A percentile compares a stretch with the other conserved stretches of the same genome.
phyloP scores from a whole-genome alignment of 192 early-diverging fungal genomes.

The Spizellomyces sp. region DNA sequence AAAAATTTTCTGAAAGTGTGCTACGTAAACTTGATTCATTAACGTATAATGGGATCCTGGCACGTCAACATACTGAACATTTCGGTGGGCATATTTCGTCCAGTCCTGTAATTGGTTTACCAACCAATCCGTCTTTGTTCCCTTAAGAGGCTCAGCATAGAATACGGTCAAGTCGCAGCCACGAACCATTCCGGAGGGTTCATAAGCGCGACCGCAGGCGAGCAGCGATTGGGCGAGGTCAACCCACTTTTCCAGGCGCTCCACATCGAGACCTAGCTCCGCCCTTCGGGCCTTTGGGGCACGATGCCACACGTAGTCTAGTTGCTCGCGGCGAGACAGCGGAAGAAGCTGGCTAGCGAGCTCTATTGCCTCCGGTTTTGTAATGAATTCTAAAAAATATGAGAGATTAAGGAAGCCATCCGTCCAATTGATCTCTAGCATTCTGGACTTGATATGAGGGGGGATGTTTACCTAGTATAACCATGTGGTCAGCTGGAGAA shows the following conservation, averaged over 20 bases:
- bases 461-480: not conserved
- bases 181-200: not conserved
- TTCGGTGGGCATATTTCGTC: too few species aligned
- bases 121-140: too few species aligned
- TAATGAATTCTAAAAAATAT: conserved; percentile 4
- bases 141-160: not conserved
- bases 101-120: too few species aligned
- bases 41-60: too few species aligned
- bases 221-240: not conserved
- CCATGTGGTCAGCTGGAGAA: too few species aligned
- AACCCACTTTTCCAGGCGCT: conserved; percentile 3
- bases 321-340: not conserved
- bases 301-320: not conserved
- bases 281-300: not conserved
- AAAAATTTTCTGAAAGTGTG: too few species aligned
- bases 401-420: not conserved
- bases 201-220: not conserved
- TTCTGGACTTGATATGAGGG: too few species aligned
- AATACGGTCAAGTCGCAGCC: not conserved
- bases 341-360: not conserved
- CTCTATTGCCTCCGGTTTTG: not conserved
- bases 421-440: too few species aligned
- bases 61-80: too few species aligned
- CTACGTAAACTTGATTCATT: too few species aligned
- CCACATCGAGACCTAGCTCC: conserved; percentile 2